phyloP scores from a whole-genome alignment of 1,284 basidiomycete species.

The Cerrena zonata region DNA sequence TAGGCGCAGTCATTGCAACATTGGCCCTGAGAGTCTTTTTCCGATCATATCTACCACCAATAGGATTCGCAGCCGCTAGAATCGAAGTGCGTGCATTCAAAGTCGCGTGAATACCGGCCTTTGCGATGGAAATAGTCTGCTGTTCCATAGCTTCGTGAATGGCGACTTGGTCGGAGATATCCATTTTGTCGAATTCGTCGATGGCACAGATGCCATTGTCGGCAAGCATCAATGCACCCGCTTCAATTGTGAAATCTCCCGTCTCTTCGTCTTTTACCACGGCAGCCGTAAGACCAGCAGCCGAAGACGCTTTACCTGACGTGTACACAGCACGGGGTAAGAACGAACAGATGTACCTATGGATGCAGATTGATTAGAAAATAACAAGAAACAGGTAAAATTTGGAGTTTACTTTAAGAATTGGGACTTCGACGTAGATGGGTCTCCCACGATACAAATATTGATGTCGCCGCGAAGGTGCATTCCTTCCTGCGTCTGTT shows the following conservation, averaged over 20 bases:
- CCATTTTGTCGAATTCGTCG: slow-evolving; percentile 99
- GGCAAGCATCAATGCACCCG: slow-evolving; percentile 96
- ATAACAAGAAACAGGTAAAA: background rate
- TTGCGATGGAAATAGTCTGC: slow-evolving; percentile 98
- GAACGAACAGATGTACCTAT: slow-evolving; percentile 96
- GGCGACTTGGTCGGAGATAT: slow-evolving; percentile 95
- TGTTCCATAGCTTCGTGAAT: slow-evolving; percentile 99
- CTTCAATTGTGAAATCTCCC: slow-evolving; percentile 98
- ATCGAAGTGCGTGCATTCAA: slow-evolving; percentile 97
- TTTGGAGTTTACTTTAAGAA: slow-evolving; percentile 86
- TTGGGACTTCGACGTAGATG: slow-evolving; percentile 94
- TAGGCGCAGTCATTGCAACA: slow-evolving; percentile 96
- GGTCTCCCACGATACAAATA: slow-evolving; percentile 97
- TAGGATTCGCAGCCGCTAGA: slow-evolving; percentile 94
- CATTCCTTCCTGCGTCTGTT: slow-evolving; percentile 94
- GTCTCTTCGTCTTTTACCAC: slow-evolving; percentile 99
- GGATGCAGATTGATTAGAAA: background rate
- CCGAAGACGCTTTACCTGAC: slow-evolving; percentile 96
- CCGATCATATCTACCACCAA: slow-evolving; percentile 93
- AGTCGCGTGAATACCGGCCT: slow-evolving; percentile 98
- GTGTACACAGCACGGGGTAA: slow-evolving; percentile 97
- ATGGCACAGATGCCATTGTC: slow-evolving; percentile 99
- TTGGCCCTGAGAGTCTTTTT: slow-evolving; percentile 93
- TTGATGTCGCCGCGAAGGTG: slow-evolving; percentile 96
- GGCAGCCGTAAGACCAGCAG: slow-evolving; percentile 96